Evolutionary conservation across 2,329 filamentous ascomycete genomes (phyloP).

Genomic region (Ophiocordyceps camponoti-floridani): DNA sequence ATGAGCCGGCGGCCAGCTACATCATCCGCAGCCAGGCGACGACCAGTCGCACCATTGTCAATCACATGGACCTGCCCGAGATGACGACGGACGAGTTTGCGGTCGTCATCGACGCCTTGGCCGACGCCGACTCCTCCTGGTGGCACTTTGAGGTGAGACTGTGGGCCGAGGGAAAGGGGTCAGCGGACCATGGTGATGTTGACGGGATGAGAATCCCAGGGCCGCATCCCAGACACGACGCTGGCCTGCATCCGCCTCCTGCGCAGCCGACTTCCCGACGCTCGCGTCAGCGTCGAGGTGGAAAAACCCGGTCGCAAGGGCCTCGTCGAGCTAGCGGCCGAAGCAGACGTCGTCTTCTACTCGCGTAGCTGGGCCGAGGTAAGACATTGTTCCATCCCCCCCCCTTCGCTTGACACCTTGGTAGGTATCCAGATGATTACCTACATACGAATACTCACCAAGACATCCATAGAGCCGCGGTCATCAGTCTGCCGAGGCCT

Average conservation of each 20-base stretch:
- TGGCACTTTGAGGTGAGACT: slow-evolving; percentile 52
- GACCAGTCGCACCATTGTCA: slow-evolving; percentile 52
- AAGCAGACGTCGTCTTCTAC: slow-evolving; percentile 58
- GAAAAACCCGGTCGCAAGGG: slow-evolving; percentile 50
- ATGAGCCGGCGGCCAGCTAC: slow-evolving; percentile 48
- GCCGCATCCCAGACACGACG: slow-evolving; percentile 44
- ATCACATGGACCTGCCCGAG: slow-evolving; percentile 48
- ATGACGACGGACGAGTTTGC: slow-evolving; percentile 48
- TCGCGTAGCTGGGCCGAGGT: slow-evolving; percentile 55
- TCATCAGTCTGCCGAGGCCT: slow-evolving; percentile 28
- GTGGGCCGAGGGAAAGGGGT: background rate
- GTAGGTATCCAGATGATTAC: no score
- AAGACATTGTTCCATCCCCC: no score
- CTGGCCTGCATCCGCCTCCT: slow-evolving; percentile 40
- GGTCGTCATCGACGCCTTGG: slow-evolving; percentile 19
- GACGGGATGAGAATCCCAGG: slow-evolving; percentile 14
- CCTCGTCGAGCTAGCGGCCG: slow-evolving; percentile 37
- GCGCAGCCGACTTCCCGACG: slow-evolving; percentile 22
- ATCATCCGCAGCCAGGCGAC: slow-evolving; percentile 43
- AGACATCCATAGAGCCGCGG: slow-evolving; percentile 13
- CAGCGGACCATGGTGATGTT: background rate
- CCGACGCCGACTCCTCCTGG: slow-evolving; percentile 27
- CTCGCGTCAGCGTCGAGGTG: slow-evolving; percentile 48
- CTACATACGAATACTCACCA: no score
- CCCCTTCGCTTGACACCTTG: no score